Percentiles rank a stretch among this genome's conserved stretches.
phyloP scores from a whole-genome alignment of 805 yeast species.

The Diddensiella transvaalensis region DNA sequence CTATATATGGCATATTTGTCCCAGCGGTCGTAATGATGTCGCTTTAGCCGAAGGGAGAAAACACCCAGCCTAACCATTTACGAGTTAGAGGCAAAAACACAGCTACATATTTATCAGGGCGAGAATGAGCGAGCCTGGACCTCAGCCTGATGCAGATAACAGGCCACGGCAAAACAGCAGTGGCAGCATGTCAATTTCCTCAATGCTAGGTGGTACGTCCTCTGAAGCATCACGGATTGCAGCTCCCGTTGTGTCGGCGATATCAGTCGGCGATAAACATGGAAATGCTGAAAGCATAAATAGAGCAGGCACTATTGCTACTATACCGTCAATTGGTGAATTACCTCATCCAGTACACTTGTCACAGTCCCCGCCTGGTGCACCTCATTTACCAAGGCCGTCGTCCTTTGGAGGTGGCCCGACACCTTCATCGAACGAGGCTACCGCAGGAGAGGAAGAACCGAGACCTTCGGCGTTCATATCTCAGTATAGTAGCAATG shows the following conservation, averaged over 20 bases:
- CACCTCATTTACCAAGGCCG: constrained; percentile 4
- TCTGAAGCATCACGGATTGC: constrained; percentile 1
- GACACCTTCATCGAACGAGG: not conserved
- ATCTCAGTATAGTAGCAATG: constrained; percentile 7
- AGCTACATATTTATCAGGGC: too few relatives aligned
- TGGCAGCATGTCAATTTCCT: constrained; percentile 11
- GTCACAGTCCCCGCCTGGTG: constrained; percentile 4
- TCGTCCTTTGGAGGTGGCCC: not conserved
- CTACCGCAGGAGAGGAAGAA: not conserved
- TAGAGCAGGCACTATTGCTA: not conserved
- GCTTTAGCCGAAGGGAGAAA: too few relatives aligned
- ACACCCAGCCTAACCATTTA: too few relatives aligned
- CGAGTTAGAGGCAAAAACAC: too few relatives aligned
- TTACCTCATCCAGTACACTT: constrained; percentile 6
- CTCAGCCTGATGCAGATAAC: not conserved
- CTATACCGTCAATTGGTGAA: not conserved
- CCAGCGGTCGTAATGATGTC: too few relatives aligned
- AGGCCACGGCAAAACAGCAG: too few relatives aligned
- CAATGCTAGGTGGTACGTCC: constrained; percentile 7
- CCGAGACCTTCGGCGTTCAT: constrained; percentile 15
- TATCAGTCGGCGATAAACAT: too few relatives aligned
- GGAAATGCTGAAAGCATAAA: too few relatives aligned
- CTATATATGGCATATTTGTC: too few relatives aligned
- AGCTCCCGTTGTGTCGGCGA: constrained; percentile 4
- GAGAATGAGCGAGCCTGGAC: not conserved